Base-by-base conservation (phyloP, 352 stramenopile species). In the Blastocystis sp. region DNA sequence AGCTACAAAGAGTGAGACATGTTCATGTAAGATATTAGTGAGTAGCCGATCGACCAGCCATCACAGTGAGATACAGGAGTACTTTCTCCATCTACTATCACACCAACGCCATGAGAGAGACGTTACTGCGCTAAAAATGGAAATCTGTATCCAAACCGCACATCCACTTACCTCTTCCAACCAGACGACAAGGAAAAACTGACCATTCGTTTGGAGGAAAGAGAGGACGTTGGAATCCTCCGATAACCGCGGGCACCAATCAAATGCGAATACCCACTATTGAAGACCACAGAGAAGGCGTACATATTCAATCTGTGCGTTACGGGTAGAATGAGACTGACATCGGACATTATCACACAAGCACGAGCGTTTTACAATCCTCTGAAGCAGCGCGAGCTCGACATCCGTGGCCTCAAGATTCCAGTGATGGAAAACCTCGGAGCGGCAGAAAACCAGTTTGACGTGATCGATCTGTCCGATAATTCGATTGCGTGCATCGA, bases 361-460 rank as follows among this genome's bases (percentile, higher is more conserved):
- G 57, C 75, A 29, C 53, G 75, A 51, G 54, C 75, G 27, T 85
- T 59, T 51, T 85, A 85, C 63, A 85, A 85, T 85, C 38, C 75
- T 44, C 44, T 85, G 42, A 85, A 73, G 29, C 57, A 85, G 75
- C 32, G 54, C 9, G 36, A 64, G 53, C 44, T 85, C 9, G 75
- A 85, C 32, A 51, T 85, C 0, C 57, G 75, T n/a, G 75, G 75
- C 49, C 34, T 85, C 29, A 73, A 61, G 27, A 85, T 85, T 54
- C 48, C 48, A 9, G 44, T 76, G 16, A 85, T 85, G 63, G 75
- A 85, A 51, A 85, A 85, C 48, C 36, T 85, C 6, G 75, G 75
- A 73, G 75, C 75, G 51, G 75, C 75, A 21, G n/a, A 85, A 29
- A 38, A 85, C 40, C 75, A 73, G 21, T 85, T 73, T 53, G 75